phyloP scores from a whole-genome alignment of 371 early-diverging fungal genomes.

The Encephalitozoon cuniculi region DNA sequence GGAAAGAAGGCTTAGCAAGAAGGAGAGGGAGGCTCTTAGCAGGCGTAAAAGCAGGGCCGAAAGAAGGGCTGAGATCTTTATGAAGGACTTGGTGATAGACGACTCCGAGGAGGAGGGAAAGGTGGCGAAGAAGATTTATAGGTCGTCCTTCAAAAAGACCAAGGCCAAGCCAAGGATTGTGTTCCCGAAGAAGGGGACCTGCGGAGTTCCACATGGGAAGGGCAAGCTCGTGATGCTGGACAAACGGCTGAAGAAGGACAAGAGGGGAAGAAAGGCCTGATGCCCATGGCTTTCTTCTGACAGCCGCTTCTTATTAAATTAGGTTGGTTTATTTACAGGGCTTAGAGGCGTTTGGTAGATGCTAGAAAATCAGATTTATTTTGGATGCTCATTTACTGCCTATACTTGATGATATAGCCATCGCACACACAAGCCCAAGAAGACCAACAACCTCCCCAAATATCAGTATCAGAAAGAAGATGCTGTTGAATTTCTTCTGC shows the following conservation, averaged over 20 bases:
- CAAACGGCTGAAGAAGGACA: slow-evolving; percentile 60
- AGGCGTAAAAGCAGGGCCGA: slow-evolving; percentile 51
- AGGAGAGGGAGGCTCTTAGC: slow-evolving; percentile 47
- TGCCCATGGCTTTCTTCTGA: not conserved
- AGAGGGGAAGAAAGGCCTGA: slow-evolving; percentile 16
- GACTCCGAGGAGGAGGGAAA: slow-evolving; percentile 54
- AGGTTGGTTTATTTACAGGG: not conserved
- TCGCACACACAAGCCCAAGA: slow-evolving; percentile 53
- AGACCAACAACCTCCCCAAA: slow-evolving; percentile 61
- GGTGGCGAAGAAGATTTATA: slow-evolving; percentile 42
- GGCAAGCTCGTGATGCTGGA: slow-evolving; percentile 57
- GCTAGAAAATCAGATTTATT: not conserved
- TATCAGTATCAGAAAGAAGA: slow-evolving; percentile 57
- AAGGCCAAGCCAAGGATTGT: slow-evolving; percentile 49
- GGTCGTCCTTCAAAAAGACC: slow-evolving; percentile 50
- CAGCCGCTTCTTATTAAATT: not conserved
- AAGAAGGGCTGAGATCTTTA: slow-evolving; percentile 47
- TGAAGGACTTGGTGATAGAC: slow-evolving; percentile 42
- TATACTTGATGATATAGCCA: slow-evolving; percentile 40
- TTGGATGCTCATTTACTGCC: not conserved
- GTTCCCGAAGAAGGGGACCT: slow-evolving; percentile 46
- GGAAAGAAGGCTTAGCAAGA: slow-evolving; percentile 49
- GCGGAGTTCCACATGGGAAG: slow-evolving; percentile 46
- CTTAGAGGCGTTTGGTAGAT: not conserved
- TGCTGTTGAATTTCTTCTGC: slow-evolving; percentile 58